phyloP scores from a whole-genome alignment of 371 early-diverging fungal species.

The Polyrhizophydium stewartii region DNA sequence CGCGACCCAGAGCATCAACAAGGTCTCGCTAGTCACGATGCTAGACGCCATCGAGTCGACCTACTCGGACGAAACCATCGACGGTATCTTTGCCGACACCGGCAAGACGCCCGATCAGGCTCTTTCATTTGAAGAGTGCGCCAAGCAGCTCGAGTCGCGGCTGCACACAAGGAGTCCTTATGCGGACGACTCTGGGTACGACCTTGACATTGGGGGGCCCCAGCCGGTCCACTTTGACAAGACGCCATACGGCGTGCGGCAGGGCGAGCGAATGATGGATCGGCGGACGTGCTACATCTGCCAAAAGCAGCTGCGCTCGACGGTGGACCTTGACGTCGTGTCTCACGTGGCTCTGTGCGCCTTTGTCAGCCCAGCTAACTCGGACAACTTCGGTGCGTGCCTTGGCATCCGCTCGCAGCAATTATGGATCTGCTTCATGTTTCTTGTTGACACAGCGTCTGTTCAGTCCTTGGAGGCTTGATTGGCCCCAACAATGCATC shows the following conservation, averaged over 20 bases:
- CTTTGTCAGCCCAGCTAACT: constrained; percentile 58
- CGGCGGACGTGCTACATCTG: constrained; percentile 71
- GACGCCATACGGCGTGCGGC: constrained; percentile 6
- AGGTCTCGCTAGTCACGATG: constrained; percentile 67
- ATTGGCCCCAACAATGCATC: constrained; percentile 73
- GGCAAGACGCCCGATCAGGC: constrained; percentile 59
- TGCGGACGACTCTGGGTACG: constrained; percentile 11
- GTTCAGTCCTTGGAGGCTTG: constrained; percentile 64
- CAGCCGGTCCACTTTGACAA: no score
- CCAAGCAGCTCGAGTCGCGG: constrained; percentile 55
- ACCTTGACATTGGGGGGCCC: no score
- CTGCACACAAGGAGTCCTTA: constrained; percentile 17
- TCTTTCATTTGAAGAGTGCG: constrained; percentile 62
- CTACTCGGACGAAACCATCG: constrained; percentile 62
- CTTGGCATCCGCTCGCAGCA: no score
- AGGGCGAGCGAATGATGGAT: constrained; percentile 60
- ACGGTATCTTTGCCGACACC: constrained; percentile 50
- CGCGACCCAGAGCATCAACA: constrained; percentile 43
- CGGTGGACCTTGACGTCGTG: constrained; percentile 68
- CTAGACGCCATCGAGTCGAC: constrained; percentile 72
- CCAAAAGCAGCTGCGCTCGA: constrained; percentile 50
- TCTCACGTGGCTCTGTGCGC: constrained; percentile 76
- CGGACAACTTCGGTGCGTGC: constrained; percentile 38
- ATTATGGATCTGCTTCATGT: no score
- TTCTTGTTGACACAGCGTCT: no score